Percentiles rank a stretch among this genome's conserved stretches.
Conservation (phyloP, 2,329 filamentous ascomycete genomes). For the Pseudodiploospora longispora region DNA sequence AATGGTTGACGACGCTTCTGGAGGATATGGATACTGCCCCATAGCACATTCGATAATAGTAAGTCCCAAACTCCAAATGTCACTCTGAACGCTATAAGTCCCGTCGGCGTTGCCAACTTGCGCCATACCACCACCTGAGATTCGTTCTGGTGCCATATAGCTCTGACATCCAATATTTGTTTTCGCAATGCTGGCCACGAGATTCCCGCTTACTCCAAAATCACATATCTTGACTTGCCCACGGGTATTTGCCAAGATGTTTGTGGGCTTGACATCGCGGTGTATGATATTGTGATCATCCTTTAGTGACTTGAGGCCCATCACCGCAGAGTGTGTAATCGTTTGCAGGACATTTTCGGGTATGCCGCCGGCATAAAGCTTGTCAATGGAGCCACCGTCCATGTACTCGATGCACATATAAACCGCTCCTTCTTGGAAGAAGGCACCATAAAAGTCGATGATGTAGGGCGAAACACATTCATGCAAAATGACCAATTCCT, state of each 20-base stretch:
- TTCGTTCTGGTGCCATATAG: conserved; percentile 97
- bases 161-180: conserved; percentile 99
- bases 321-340: conserved; percentile 81
- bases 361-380: conserved; percentile 83
- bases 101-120: conserved; percentile 63
- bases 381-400: conserved; percentile 97
- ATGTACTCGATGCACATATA: conserved; percentile 99
- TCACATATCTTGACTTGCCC: conserved; percentile 98
- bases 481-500: conserved; percentile 93
- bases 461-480: conserved; percentile 93
- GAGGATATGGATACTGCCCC: conserved; percentile 91
- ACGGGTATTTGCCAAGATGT: conserved; percentile 82
- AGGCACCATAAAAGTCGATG: conserved; percentile 97
- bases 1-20: conserved; percentile 96
- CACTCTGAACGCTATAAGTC: conserved; percentile 94
- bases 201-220: conserved; percentile 92
- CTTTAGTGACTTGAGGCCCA: conserved; percentile 87
- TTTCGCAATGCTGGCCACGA: conserved; percentile 95
- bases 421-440: conserved; percentile 97
- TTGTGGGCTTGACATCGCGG: conserved; percentile 97
- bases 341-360: conserved; percentile 83
- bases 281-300: conserved; percentile 99
- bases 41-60: conserved; percentile 94
- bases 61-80: conserved; percentile 93
- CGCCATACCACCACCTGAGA: conserved; percentile 76